Percentiles rank a stretch among this genome's conserved stretches.
Evolutionary conservation across 805 yeast species (phyloP).

Genomic region (Teunomyces cretensis): DNA sequence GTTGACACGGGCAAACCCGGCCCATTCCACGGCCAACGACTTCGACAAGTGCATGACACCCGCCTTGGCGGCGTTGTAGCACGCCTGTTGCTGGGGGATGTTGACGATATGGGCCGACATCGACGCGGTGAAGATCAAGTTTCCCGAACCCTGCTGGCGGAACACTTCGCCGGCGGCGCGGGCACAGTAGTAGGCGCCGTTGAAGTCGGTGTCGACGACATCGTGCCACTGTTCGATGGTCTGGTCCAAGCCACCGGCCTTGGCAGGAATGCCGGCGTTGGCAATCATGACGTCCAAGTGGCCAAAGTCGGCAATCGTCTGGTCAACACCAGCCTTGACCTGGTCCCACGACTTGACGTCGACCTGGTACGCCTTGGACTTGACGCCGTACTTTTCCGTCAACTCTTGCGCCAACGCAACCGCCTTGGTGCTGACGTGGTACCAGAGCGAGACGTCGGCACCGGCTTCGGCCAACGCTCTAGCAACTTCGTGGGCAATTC

Average conservation of each 20-base stretch:
- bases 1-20: constrained; percentile 7
- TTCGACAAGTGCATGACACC: constrained; percentile 5
- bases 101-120: constrained; percentile 23
- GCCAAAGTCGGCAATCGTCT: constrained; percentile 26
- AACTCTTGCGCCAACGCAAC: constrained; percentile 11
- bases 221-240: constrained; percentile 21
- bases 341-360: constrained; percentile 25
- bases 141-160: constrained; percentile 20
- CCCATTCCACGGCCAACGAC: constrained; percentile 8
- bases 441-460: constrained; percentile 25
- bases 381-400: constrained; percentile 18
- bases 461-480: constrained; percentile 28
- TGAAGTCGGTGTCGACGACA: constrained; percentile 28
- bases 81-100: constrained; percentile 19
- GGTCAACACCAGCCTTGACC: constrained; percentile 20
- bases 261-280: constrained; percentile 28
- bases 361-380: constrained; percentile 22
- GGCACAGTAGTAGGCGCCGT: constrained; percentile 33
- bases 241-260: constrained; percentile 17
- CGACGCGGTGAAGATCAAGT: constrained; percentile 22
- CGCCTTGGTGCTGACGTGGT: constrained; percentile 20
- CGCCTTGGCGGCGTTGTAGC: constrained; percentile 5
- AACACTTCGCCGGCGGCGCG: constrained; percentile 30
- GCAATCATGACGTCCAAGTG: constrained; percentile 31
- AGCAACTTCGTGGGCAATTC: constrained; percentile 30